Conservation (phyloP, 768 basidiomycete genomes). For the Leucogyrophana mollusca region DNA sequence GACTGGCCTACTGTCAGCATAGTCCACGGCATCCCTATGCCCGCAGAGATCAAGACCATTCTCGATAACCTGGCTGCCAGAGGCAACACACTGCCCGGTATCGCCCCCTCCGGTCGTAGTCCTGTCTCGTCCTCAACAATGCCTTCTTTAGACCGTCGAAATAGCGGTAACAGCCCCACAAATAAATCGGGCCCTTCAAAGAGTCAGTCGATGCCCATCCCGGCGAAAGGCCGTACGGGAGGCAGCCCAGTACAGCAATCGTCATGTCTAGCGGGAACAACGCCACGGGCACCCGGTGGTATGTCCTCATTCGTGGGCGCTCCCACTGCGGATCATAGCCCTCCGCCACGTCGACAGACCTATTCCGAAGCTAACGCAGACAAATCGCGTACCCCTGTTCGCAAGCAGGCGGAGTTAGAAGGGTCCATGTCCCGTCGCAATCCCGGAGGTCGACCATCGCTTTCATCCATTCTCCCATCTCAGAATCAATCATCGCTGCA, state of each 20-base stretch:
- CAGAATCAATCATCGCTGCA: slow-evolving; percentile 18
- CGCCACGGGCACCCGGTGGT: slow-evolving; percentile 26
- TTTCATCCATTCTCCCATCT: slow-evolving; percentile 37
- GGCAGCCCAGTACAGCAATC: slow-evolving; percentile 46
- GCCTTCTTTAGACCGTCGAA: slow-evolving; percentile 45
- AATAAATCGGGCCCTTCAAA: slow-evolving; percentile 34
- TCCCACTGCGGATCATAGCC: slow-evolving; percentile 44
- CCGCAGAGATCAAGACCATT: slow-evolving; percentile 65
- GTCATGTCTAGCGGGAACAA: slow-evolving; percentile 21
- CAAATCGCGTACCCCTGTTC: slow-evolving; percentile 57
- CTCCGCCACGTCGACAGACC: slow-evolving; percentile 47
- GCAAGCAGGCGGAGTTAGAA: slow-evolving; percentile 59
- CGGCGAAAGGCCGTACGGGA: slow-evolving; percentile 47
- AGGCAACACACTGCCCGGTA: slow-evolving; percentile 30
- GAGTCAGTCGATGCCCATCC: slow-evolving; percentile 33
- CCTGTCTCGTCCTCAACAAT: slow-evolving; percentile 27
- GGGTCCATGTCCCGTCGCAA: slow-evolving; percentile 45
- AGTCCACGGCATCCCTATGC: slow-evolving; percentile 73
- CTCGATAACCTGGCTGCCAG: slow-evolving; percentile 54
- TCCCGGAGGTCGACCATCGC: slow-evolving; percentile 44
- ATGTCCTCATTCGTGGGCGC: slow-evolving; percentile 46
- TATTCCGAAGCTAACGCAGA: slow-evolving; percentile 52
- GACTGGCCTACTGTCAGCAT: slow-evolving; percentile 82
- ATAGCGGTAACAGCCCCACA: slow-evolving; percentile 34
- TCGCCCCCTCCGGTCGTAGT: slow-evolving; percentile 29